phyloP scores from a whole-genome alignment of 169 alveolate species.

The Babesia microti region DNA sequence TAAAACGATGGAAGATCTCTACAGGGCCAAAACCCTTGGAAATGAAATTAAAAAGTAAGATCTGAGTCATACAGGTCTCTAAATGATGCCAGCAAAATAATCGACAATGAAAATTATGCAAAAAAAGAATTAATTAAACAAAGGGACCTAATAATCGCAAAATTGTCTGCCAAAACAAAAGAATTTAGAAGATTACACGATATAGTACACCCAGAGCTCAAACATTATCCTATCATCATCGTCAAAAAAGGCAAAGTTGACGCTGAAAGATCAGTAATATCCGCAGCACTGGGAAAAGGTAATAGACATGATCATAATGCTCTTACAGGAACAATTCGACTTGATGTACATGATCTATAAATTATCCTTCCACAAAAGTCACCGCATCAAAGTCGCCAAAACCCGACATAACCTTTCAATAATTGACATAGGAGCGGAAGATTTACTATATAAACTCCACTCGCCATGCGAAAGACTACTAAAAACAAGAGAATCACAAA shows the following conservation, averaged over 20 bases:
- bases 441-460: conserved; percentile 35
- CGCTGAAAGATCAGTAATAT: conserved; percentile 26
- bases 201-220: conserved; percentile 18
- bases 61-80: no score
- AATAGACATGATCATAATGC: not conserved
- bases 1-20: no score
- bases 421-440: conserved; percentile 26
- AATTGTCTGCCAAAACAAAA: no score
- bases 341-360: not conserved
- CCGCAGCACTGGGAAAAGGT: conserved; percentile 42
- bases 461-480: conserved; percentile 46
- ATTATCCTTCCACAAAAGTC: not conserved
- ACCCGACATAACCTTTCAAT: not conserved
- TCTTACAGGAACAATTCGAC: not conserved
- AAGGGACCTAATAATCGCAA: no score
- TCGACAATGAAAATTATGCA: no score
- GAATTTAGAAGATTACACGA: no score
- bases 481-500: conserved; percentile 1
- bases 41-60: no score
- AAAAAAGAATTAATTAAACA: no score
- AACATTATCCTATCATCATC: conserved; percentile 28
- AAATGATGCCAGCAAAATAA: no score
- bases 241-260: conserved; percentile 35
- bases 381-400: no score
- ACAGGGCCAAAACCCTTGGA: no score